Evolutionary conservation across 23 red algal genomes (phyloP).

Genomic region (Cyanidioschyzon merolae): DNA sequence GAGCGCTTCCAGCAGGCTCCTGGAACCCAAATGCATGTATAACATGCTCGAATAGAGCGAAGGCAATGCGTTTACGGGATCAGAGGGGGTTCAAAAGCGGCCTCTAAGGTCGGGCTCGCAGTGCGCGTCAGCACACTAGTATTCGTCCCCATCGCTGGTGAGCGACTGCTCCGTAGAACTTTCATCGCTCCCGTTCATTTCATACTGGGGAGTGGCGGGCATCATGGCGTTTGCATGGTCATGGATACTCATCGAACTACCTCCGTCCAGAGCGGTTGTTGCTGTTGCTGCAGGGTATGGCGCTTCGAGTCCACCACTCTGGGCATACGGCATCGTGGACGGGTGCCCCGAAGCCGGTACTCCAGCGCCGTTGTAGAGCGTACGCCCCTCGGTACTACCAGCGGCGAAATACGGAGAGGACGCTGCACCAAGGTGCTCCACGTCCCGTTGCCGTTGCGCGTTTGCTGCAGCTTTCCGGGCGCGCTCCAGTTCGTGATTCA

Average conservation of each 20-base stretch:
- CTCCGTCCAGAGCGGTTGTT: neutral
- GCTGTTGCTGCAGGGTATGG: too few species aligned
- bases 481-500: conserved; percentile 9
- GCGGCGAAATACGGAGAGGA: neutral
- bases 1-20: too few species aligned
- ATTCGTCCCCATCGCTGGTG: neutral
- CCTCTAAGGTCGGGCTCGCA: too few species aligned
- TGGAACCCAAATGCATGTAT: too few species aligned
- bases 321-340: neutral
- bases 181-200: neutral
- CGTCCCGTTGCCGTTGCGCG: neutral
- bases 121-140: neutral
- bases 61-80: too few species aligned
- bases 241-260: neutral
- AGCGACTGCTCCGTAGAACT: neutral
- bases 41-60: too few species aligned
- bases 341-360: neutral
- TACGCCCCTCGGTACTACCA: neutral
- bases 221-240: neutral
- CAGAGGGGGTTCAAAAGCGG: too few species aligned
- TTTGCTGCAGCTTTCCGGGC: neutral
- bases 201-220: neutral
- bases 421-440: neutral
- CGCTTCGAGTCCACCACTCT: too few species aligned
- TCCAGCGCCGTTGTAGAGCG: neutral